Percentiles rank a stretch among this genome's conserved stretches.
Evolutionary conservation across 2,329 filamentous ascomycete species (phyloP).

Genomic region (Diaporthe citriasiana): DNA sequence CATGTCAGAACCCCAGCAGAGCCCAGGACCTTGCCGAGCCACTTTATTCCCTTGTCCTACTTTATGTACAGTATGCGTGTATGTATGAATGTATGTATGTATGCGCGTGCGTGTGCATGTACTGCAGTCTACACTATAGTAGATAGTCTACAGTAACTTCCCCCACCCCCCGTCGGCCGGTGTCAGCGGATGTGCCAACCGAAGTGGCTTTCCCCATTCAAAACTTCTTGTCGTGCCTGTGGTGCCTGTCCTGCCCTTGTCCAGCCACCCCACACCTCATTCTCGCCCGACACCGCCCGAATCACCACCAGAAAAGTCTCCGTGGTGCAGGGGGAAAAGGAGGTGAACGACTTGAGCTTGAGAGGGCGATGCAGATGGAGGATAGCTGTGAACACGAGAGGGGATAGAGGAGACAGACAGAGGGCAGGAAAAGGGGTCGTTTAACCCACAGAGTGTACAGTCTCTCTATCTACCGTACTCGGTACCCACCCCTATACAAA

Average conservation of each 20-base stretch:
- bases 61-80: too few relatives aligned
- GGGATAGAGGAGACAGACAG: neutral
- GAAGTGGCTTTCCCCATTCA: conserved; percentile 36
- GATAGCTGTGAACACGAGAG: neutral
- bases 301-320: conserved; percentile 32
- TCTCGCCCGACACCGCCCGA: conserved; percentile 36
- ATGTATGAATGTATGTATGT: too few relatives aligned
- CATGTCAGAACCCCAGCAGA: conserved; percentile 16
- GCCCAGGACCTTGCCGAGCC: conserved; percentile 28
- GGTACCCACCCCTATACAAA: neutral
- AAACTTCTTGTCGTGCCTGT: conserved; percentile 30
- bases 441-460: neutral
- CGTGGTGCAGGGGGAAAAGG: conserved; percentile 27
- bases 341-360: conserved; percentile 9
- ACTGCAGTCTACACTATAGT: too few relatives aligned
- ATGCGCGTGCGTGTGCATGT: too few relatives aligned
- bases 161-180: conserved; percentile 6
- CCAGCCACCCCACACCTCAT: conserved; percentile 36
- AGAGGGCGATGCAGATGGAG: conserved; percentile 7
- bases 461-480: neutral
- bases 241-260: conserved; percentile 20
- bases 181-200: conserved; percentile 36
- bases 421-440: conserved; percentile 5
- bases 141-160: neutral
- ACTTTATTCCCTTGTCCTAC: conserved; percentile 28